Evolutionary conservation across 176 grass and related monocot genomes (phyloP).

Genomic region (Melocanna baccifera): DNA sequence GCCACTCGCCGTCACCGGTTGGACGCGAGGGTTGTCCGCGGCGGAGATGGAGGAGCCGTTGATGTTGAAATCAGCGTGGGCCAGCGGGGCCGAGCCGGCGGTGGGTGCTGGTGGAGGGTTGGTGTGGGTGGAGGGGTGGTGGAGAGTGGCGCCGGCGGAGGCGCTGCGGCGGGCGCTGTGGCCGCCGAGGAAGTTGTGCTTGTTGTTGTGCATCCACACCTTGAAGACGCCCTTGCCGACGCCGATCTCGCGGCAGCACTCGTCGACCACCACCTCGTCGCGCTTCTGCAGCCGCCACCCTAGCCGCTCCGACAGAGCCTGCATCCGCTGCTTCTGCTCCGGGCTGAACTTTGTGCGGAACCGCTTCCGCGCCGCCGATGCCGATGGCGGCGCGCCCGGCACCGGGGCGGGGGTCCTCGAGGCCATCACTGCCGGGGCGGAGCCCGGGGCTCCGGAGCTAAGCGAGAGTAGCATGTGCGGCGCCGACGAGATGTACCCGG

Average conservation of each 20-base stretch:
- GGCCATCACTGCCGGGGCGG: neutral
- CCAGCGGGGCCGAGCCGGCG: neutral
- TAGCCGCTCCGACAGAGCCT: conserved; percentile 65
- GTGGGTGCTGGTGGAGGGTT: neutral
- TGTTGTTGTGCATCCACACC: conserved; percentile 99
- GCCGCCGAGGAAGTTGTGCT: conserved; percentile 73
- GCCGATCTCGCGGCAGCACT: conserved; percentile 73
- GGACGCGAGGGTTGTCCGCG: neutral
- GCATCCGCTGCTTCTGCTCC: conserved; percentile 84
- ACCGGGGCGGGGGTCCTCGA: neutral
- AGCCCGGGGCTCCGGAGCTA: conserved; percentile 21
- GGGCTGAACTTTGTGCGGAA: conserved; percentile 70
- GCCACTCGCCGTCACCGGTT: conserved; percentile 9
- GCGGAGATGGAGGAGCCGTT: neutral
- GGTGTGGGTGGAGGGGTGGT: neutral
- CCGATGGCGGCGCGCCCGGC: neutral
- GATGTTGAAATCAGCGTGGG: conserved; percentile 26
- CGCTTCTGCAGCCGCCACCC: conserved; percentile 86
- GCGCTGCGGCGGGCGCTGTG: conserved; percentile 38
- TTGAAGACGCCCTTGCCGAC: conserved; percentile 82
- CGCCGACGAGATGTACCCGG: conserved; percentile 30
- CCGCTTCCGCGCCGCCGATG: conserved; percentile 47
- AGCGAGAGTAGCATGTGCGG: conserved; percentile 69
- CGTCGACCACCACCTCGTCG: conserved; percentile 58
- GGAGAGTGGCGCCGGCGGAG: neutral